phyloP scores from a whole-genome alignment of 805 yeast genomes.

The Lipomyces yamadae region DNA sequence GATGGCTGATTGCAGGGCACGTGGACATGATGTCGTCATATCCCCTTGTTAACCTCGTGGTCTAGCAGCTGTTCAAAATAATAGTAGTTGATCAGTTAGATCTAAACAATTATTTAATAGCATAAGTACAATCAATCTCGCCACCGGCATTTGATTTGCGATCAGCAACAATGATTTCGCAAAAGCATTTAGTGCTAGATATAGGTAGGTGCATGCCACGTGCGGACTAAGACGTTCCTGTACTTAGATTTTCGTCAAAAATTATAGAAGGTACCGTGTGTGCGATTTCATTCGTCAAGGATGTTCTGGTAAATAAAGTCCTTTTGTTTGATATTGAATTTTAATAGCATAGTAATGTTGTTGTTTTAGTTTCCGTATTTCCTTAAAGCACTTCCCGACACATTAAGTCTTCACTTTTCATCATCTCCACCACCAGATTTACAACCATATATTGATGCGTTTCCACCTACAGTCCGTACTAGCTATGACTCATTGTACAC shows the following conservation, averaged over 20 bases:
- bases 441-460: slow-evolving; percentile 49
- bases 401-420: slow-evolving; percentile 45
- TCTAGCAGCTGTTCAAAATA: too few species aligned
- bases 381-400: slow-evolving; percentile 53
- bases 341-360: slow-evolving; percentile 43
- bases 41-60: too few species aligned
- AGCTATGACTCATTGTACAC: slow-evolving; percentile 47
- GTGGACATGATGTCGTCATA: too few species aligned
- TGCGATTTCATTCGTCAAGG: slow-evolving; percentile 87
- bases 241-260: slow-evolving; percentile 47
- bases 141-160: background rate
- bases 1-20: too few species aligned
- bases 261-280: slow-evolving; percentile 95
- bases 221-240: too few species aligned
- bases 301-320: slow-evolving; percentile 49
- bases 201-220: slow-evolving; percentile 11
- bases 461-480: slow-evolving; percentile 50
- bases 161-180: background rate
- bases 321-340: background rate
- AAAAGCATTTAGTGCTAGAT: slow-evolving; percentile 19
- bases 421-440: slow-evolving; percentile 36
- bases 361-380: slow-evolving; percentile 66
- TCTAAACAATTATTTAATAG: background rate
- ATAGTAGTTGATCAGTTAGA: background rate
- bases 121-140: background rate